phyloP scores from a whole-genome alignment of 805 yeast species.

The Candida michaelii region DNA sequence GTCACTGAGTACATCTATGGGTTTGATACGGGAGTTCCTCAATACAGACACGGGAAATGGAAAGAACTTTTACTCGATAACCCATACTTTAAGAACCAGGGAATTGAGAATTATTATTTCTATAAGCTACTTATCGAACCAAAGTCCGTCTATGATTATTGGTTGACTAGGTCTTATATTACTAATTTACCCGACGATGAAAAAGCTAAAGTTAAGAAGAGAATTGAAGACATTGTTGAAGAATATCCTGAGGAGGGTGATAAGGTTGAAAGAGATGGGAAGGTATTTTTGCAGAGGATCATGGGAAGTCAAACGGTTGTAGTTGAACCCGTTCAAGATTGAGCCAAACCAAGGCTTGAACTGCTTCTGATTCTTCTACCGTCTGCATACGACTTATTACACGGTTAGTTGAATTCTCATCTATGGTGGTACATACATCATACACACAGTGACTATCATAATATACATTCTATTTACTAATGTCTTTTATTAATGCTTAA shows the following conservation, averaged over 20 bases:
- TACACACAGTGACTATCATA: too few relatives aligned
- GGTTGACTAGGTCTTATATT: conserved; percentile 57
- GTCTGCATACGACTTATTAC: too few relatives aligned
- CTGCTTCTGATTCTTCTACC: too few relatives aligned
- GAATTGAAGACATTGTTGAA: conserved; percentile 30
- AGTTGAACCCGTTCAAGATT: conserved; percentile 3
- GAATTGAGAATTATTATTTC: conserved; percentile 31
- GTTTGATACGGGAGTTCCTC: conserved; percentile 51
- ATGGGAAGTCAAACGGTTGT: conserved; percentile 27
- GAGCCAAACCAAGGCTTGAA: too few relatives aligned
- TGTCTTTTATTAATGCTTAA: not conserved
- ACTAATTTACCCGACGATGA: conserved; percentile 43
- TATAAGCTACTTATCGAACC: conserved; percentile 28
- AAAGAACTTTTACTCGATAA: conserved; percentile 33
- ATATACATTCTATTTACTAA: not conserved
- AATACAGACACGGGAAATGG: conserved; percentile 54
- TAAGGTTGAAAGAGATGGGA: conserved; percentile 14
- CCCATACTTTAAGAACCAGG: conserved; percentile 32
- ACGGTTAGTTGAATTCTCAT: too few relatives aligned
- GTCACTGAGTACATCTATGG: conserved; percentile 34
- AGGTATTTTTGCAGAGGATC: conserved; percentile 20
- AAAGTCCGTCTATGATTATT: conserved; percentile 45
- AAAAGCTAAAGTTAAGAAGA: conserved; percentile 27
- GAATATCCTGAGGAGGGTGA: conserved; percentile 17
- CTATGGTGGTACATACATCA: too few relatives aligned